phyloP scores from a whole-genome alignment of 495 filamentous ascomycete species.

The Neurospora sp. region DNA sequence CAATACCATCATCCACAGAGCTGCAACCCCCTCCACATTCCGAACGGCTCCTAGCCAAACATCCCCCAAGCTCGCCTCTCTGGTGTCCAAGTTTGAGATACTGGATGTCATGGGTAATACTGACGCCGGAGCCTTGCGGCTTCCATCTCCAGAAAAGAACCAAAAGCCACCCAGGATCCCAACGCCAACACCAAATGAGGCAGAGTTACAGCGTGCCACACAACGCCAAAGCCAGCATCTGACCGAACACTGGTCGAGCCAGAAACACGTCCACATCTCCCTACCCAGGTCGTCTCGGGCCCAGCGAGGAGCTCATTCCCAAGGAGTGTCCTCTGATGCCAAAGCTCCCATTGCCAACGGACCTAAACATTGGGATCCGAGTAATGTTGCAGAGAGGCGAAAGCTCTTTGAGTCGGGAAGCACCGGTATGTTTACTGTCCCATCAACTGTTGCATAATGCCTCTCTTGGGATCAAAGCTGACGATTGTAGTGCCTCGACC shows the following conservation, averaged over 20 bases:
- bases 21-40: conserved; percentile 1
- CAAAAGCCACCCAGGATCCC: background rate
- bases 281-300: background rate
- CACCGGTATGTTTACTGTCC: background rate
- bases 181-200: background rate
- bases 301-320: background rate
- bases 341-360: background rate
- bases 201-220: background rate
- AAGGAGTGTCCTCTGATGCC: background rate
- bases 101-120: conserved; percentile 22
- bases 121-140: conserved; percentile 4
- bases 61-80: conserved; percentile 15
- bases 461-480: background rate
- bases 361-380: conserved; percentile 15
- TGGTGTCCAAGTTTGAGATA: conserved; percentile 34
- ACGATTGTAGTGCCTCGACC: background rate
- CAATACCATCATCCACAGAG: conserved; percentile 1
- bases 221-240: background rate
- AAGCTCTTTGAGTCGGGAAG: conserved; percentile 10
- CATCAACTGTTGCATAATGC: background rate
- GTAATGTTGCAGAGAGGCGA: conserved; percentile 21
- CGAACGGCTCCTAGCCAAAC: background rate
- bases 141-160: background rate
- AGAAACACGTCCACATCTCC: background rate
- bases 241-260: background rate